Evolutionary conservation across 2,329 filamentous ascomycete genomes (phyloP).

Genomic region (Neopestalotiopsis clavispora): DNA sequence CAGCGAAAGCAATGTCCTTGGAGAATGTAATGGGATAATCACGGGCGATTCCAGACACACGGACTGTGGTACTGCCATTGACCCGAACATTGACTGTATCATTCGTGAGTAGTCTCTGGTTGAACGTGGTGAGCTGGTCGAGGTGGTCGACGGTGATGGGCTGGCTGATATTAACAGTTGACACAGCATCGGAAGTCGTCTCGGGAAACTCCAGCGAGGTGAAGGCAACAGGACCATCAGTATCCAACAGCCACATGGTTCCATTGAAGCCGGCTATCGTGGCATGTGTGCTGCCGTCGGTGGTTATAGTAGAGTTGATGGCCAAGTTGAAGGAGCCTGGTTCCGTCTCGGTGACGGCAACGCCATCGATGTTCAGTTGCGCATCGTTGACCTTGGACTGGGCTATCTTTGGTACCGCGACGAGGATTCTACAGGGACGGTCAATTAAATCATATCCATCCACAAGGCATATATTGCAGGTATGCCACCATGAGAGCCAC

Average conservation of each 20-base stretch:
- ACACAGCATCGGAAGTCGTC: constrained; percentile 52
- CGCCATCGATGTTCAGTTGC: constrained; percentile 54
- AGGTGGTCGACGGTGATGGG: constrained; percentile 50
- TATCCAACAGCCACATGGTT: constrained; percentile 59
- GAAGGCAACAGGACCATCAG: constrained; percentile 52
- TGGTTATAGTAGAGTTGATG: constrained; percentile 61
- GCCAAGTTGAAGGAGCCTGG: constrained; percentile 52
- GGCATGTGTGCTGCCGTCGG: constrained; percentile 57
- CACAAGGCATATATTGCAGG: background rate
- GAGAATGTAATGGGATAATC: constrained; percentile 58
- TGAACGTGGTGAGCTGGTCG: constrained; percentile 58
- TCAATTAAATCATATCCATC: background rate
- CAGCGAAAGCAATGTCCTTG: constrained; percentile 57
- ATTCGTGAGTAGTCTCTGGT: constrained; percentile 56
- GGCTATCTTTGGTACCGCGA: constrained; percentile 60
- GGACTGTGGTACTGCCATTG: constrained; percentile 55
- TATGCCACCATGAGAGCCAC: constrained; percentile 32
- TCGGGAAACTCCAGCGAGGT: constrained; percentile 56
- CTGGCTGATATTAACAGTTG: constrained; percentile 59
- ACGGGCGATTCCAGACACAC: constrained; percentile 53
- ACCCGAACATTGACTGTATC: constrained; percentile 56
- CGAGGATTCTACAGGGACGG: constrained; percentile 52
- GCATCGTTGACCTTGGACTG: constrained; percentile 61
- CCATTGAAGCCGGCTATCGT: constrained; percentile 55
- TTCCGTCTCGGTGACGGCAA: constrained; percentile 53